Conservation (phyloP, 1,284 basidiomycete species). For the Blastosporella zonata region DNA sequence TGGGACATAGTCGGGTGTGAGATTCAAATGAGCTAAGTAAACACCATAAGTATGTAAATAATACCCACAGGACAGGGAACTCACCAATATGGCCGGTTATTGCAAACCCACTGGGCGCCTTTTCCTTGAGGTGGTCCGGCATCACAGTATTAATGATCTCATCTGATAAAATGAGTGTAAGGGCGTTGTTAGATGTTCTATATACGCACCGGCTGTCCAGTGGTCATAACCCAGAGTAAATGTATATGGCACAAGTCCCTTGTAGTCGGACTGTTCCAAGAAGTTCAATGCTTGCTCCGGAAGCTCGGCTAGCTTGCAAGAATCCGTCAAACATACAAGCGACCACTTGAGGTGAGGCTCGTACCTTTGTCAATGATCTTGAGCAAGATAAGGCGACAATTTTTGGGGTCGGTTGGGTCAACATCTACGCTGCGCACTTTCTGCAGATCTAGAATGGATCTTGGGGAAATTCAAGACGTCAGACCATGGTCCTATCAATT, state of each 20-base stretch:
- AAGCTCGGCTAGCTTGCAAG: constrained; percentile 64
- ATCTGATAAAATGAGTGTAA: constrained; percentile 43
- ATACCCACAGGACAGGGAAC: constrained; percentile 18
- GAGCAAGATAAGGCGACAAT: constrained; percentile 60
- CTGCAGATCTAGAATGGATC: constrained; percentile 56
- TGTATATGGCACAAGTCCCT: constrained; percentile 54
- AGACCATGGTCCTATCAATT: not conserved
- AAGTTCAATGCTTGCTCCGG: constrained; percentile 51
- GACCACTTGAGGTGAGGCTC: constrained; percentile 17
- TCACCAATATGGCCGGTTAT: constrained; percentile 88
- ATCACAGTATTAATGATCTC: constrained; percentile 80
- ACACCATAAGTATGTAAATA: not conserved
- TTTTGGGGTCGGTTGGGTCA: constrained; percentile 45
- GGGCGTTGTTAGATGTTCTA: not conserved
- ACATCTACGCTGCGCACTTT: constrained; percentile 59
- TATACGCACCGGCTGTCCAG: constrained; percentile 77
- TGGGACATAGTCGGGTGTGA: constrained; percentile 87
- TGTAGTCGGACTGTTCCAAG: constrained; percentile 45
- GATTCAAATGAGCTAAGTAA: constrained; percentile 77
- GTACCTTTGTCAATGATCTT: constrained; percentile 59
- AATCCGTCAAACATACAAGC: constrained; percentile 21
- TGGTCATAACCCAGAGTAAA: constrained; percentile 78
- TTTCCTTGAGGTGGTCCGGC: constrained; percentile 72
- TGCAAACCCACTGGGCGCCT: constrained; percentile 86
- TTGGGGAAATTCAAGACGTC: constrained; percentile 12